Conservation (phyloP, 2,329 filamentous ascomycete species). For the Beauveria medogensis region DNA sequence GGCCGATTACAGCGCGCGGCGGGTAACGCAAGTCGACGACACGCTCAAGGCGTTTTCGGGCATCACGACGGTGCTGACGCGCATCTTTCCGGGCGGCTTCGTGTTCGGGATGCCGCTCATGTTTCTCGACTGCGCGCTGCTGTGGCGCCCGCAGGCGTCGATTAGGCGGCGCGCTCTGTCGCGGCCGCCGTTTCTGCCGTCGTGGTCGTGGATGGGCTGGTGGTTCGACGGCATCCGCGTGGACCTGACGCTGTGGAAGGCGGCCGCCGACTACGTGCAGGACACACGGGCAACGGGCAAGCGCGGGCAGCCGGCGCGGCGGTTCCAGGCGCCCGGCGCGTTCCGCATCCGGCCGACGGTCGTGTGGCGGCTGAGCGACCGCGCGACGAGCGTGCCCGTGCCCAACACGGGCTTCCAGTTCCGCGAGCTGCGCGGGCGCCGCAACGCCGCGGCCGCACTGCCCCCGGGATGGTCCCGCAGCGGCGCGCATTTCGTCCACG, state of each 20-base stretch:
- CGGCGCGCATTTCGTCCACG: slow-evolving; percentile 30
- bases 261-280: slow-evolving; percentile 35
- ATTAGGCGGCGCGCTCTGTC: slow-evolving; percentile 31
- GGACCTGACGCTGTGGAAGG: slow-evolving; percentile 34
- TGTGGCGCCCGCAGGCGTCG: slow-evolving; percentile 37
- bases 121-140: slow-evolving; percentile 36
- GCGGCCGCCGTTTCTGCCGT: slow-evolving; percentile 31
- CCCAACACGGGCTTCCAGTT: slow-evolving; percentile 30
- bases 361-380: slow-evolving; percentile 33
- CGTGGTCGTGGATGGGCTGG: slow-evolving; percentile 42
- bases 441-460: slow-evolving; percentile 21
- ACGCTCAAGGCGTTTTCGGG: slow-evolving; percentile 35
- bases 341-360: slow-evolving; percentile 32
- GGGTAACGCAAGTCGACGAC: slow-evolving; percentile 32
- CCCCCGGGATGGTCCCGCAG: slow-evolving; percentile 33
- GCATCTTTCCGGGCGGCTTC: slow-evolving; percentile 34
- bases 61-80: slow-evolving; percentile 34
- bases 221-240: slow-evolving; percentile 36
- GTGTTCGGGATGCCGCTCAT: slow-evolving; percentile 38
- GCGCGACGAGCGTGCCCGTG: slow-evolving; percentile 25
- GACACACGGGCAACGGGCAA: slow-evolving; percentile 24
- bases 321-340: slow-evolving; percentile 28
- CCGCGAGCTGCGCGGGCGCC: slow-evolving; percentile 30
- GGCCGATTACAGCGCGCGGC: slow-evolving; percentile 34
- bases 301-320: slow-evolving; percentile 23